These are phyloP conservation scores for Monilinia vaccinii-corymbosi DNA, from an alignment of 2,329 filamentous ascomycete genomes.

Conservation along the genomic window DNA sequence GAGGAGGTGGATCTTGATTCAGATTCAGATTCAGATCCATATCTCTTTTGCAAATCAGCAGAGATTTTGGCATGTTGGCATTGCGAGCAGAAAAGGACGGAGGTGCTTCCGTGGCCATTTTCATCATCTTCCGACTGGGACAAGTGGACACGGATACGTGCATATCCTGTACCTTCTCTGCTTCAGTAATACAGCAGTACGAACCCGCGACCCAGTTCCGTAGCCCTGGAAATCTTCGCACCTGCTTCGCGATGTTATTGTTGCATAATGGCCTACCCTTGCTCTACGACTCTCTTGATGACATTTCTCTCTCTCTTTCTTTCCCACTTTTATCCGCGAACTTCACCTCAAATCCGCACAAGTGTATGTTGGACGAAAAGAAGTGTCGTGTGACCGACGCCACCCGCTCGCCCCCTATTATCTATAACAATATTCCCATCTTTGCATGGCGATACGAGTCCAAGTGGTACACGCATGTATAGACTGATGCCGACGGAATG, in stretches of 20 bases:
- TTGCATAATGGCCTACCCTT: slow-evolving; percentile 1
- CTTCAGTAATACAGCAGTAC: neutral
- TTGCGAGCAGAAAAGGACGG: neutral
- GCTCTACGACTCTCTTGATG: neutral
- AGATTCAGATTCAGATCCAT: neutral
- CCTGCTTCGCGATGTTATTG: neutral
- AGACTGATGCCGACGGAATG: slow-evolving; percentile 6
- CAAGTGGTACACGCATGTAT: neutral
- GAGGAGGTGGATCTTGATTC: neutral
- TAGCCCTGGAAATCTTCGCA: slow-evolving; percentile 5
- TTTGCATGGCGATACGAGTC: slow-evolving; percentile 4
- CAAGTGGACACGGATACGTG: neutral
- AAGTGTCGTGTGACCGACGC: neutral
- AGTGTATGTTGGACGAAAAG: neutral
- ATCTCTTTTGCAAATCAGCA: neutral
- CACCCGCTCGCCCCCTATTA: neutral
- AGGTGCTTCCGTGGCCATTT: neutral
- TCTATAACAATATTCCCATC: neutral
- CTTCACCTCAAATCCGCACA: neutral
- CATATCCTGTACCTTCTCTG: slow-evolving; percentile 1
- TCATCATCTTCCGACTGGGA: neutral
- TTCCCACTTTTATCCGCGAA: neutral
- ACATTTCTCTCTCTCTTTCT: too few relatives aligned
- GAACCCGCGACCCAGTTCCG: slow-evolving; percentile 4
- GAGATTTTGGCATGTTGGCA: neutral